phyloP scores from a whole-genome alignment of 129 eudicot species.

The Kitagawia praeruptora region DNA sequence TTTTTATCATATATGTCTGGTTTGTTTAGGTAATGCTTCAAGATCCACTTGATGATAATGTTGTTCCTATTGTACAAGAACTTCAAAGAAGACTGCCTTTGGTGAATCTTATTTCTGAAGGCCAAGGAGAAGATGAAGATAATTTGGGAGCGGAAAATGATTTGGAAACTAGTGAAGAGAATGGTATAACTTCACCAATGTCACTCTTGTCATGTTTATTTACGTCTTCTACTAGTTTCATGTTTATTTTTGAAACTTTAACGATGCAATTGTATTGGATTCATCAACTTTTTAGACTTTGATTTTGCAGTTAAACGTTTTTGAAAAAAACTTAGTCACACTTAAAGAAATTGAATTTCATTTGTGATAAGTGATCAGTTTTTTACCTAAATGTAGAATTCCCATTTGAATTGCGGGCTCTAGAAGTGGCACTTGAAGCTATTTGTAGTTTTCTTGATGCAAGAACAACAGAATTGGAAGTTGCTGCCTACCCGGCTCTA shows the following conservation, averaged over 20 bases:
- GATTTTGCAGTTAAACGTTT: not conserved
- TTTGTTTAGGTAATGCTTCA: conserved; percentile 59
- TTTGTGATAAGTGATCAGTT: not conserved
- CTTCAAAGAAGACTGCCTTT: conserved; percentile 70
- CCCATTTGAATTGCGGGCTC: conserved; percentile 21
- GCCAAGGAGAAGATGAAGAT: conserved; percentile 69
- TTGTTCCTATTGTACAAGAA: conserved; percentile 76
- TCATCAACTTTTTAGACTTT: not conserved
- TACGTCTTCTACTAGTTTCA: no score
- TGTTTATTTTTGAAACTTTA: not conserved
- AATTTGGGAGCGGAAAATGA: conserved; percentile 34
- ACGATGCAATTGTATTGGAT: no score
- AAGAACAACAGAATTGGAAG: conserved; percentile 72
- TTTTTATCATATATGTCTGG: not conserved
- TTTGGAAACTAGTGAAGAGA: conserved; percentile 37
- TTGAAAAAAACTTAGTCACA: not conserved
- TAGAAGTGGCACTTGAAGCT: conserved; percentile 94
- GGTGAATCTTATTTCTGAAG: conserved; percentile 22
- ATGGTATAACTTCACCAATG: conserved; percentile 26
- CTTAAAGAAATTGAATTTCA: not conserved
- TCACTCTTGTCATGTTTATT: not conserved
- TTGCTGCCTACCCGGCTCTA: conserved; percentile 84
- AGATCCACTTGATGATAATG: conserved; percentile 72
- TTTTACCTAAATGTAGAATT: conserved; percentile 36
- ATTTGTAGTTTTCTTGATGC: conserved; percentile 85